A percentile compares a stretch with the other conserved stretches of the same genome.
Evolutionary conservation across 495 filamentous ascomycete species (phyloP).

Genomic region (Lichina pygmaea): DNA sequence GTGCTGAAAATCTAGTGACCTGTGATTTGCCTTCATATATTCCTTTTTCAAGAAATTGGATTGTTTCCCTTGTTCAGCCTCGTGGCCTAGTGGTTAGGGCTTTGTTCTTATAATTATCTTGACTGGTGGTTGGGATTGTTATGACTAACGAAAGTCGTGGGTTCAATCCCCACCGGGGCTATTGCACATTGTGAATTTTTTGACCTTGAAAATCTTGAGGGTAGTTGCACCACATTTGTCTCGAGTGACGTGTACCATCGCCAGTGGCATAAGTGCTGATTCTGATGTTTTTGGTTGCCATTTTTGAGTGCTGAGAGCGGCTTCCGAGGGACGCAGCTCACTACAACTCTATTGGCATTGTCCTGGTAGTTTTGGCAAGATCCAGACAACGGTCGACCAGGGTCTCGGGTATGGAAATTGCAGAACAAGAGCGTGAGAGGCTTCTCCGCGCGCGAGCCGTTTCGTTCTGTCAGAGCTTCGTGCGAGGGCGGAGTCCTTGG

Average conservation of each 20-base stretch:
- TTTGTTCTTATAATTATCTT: neutral
- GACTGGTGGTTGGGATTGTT: too few relatives aligned
- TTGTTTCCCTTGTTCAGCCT: neutral
- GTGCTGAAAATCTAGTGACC: neutral
- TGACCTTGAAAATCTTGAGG: too few relatives aligned
- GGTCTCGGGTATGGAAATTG: neutral
- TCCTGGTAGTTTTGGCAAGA: neutral
- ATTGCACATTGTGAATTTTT: neutral
- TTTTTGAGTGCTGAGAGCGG: neutral
- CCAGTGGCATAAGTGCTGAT: neutral
- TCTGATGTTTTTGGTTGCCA: neutral
- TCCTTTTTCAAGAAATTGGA: neutral
- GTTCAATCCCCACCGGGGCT: slow-evolving; percentile 5
- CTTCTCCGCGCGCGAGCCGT: slow-evolving; percentile 3
- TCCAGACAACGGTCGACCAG: neutral
- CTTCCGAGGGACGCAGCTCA: neutral
- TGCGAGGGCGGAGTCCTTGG: slow-evolving; percentile 4
- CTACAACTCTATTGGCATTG: neutral
- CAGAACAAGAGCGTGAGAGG: neutral
- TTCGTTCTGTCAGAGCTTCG: slow-evolving; percentile 10
- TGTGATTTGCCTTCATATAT: neutral
- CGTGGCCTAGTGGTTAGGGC: slow-evolving; percentile 6
- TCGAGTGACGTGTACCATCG: neutral
- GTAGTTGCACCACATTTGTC: neutral
- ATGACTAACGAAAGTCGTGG: neutral